phyloP scores from a whole-genome alignment of 108 stramenopile species.

The Stephanodiscus minutulus region DNA sequence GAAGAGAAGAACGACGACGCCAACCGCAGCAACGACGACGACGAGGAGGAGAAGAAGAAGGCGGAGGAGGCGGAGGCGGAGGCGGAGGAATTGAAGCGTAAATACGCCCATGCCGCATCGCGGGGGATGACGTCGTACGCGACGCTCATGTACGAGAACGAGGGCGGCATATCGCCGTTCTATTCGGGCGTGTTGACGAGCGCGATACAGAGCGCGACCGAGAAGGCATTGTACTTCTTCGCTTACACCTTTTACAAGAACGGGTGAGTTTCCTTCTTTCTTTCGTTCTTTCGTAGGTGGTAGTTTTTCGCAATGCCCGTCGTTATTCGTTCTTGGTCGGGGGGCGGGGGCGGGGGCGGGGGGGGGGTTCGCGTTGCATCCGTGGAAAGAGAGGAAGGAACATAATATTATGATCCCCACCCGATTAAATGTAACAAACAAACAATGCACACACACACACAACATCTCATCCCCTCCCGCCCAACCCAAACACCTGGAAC shows the following conservation, averaged over 20 bases:
- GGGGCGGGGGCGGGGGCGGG: too few species aligned
- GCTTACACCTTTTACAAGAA: conserved; percentile 83
- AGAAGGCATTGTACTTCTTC: conserved; percentile 92
- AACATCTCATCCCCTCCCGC: too few species aligned
- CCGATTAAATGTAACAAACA: too few species aligned
- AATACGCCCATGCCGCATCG: conserved; percentile 9
- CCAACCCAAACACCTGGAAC: too few species aligned
- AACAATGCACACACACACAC: too few species aligned
- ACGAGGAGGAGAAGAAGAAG: neutral
- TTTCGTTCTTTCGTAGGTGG: neutral
- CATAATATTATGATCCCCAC: too few species aligned
- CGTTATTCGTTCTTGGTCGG: conserved; percentile 3
- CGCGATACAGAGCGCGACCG: conserved; percentile 77
- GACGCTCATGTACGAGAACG: conserved; percentile 54
- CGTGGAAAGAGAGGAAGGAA: too few species aligned
- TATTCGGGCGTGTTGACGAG: conserved; percentile 66
- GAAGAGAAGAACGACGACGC: too few species aligned
- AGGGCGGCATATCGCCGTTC: conserved; percentile 61
- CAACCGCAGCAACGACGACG: too few species aligned
- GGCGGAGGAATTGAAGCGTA: neutral
- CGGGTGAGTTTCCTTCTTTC: conserved; percentile 22
- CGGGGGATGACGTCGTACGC: conserved; percentile 67
- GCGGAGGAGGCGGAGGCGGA: neutral
- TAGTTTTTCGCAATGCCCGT: neutral
- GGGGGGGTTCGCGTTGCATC: too few species aligned